A percentile compares a stretch with the other conserved stretches of the same genome.
phyloP scores from a whole-genome alignment of 345 rosid genomes.

The Brassica incana region DNA sequence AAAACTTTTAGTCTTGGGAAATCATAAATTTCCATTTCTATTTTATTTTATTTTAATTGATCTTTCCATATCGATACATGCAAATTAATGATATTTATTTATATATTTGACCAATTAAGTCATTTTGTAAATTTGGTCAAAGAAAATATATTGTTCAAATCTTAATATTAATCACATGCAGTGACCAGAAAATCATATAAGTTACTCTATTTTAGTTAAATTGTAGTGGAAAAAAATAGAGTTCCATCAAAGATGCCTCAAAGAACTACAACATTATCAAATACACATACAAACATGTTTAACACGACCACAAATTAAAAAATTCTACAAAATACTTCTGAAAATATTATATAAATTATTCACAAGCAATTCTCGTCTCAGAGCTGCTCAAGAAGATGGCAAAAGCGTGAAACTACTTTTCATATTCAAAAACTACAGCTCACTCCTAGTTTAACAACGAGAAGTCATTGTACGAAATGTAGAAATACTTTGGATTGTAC shows the following conservation, averaged over 20 bases:
- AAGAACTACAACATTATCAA: background rate
- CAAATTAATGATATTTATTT: too few relatives aligned
- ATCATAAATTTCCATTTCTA: background rate
- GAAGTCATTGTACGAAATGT: too few relatives aligned
- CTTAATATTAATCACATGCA: too few relatives aligned
- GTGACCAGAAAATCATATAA: too few relatives aligned
- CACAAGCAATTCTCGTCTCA: slow-evolving; percentile 76
- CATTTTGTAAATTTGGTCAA: too few relatives aligned
- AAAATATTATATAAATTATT: slow-evolving; percentile 37
- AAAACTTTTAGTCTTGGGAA: background rate
- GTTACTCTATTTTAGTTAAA: too few relatives aligned
- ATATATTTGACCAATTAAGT: background rate
- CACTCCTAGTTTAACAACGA: background rate
- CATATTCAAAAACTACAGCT: background rate
- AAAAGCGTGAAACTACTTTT: slow-evolving; percentile 23
- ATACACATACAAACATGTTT: background rate
- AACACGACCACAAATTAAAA: background rate
- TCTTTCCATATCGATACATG: background rate
- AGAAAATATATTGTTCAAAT: too few relatives aligned
- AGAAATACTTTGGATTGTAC: too few relatives aligned
- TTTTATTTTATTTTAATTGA: background rate
- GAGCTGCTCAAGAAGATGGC: slow-evolving; percentile 80
- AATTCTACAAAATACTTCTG: slow-evolving; percentile 5
- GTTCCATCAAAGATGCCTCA: too few relatives aligned
- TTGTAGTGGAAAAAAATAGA: too few relatives aligned